Base-by-base conservation (phyloP, 2,329 filamentous ascomycete species). In the Xylaria sp. region DNA sequence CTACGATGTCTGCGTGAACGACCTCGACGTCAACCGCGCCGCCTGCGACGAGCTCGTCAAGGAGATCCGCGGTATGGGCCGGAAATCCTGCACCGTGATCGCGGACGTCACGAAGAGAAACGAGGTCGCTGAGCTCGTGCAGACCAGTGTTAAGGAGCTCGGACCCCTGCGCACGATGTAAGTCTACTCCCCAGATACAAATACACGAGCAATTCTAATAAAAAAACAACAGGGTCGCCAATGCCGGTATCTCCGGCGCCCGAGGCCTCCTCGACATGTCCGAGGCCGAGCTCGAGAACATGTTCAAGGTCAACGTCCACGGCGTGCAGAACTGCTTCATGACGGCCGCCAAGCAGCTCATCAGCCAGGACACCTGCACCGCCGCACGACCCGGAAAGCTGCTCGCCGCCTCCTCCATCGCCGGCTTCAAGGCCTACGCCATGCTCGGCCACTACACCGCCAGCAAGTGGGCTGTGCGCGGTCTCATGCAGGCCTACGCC, bases 241-340 rank as follows among this genome's bases (percentile, higher is more conserved):
- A 87, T 61, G 84, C 85, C 0, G 85, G 83, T 6, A 84, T 87
- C 48, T 79, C 80, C 0, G 82, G 85, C 63, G 80, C 85, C 4
- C 82, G 83, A 63, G 65, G 75, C 0, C 67, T 84, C 0, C 76
- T 88, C 0, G 81, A 86, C 2, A 66, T 86, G 1, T 81, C 80
- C 0, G 79, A 83, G 53, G 75, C 80, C 2, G 84, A 88, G 58
- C 76, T 87, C 50, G 73, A 78, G 35, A 74, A 76, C 18, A 84
- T 89, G 77, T 83, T 89, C 65, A 77, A 80, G 19, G 79, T 89
- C 58, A 90, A 89, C 63, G 83, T 89, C 23, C 79, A 77, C 52
- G 87, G 87, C 3, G 78, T 87, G 0, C 86, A 84, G 66, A 84
- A 88, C 66, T 88, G 84, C 73, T 87, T 87, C 66, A 77, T 79